phyloP scores from a whole-genome alignment of 768 basidiomycete genomes.

The Suillus sp. region DNA sequence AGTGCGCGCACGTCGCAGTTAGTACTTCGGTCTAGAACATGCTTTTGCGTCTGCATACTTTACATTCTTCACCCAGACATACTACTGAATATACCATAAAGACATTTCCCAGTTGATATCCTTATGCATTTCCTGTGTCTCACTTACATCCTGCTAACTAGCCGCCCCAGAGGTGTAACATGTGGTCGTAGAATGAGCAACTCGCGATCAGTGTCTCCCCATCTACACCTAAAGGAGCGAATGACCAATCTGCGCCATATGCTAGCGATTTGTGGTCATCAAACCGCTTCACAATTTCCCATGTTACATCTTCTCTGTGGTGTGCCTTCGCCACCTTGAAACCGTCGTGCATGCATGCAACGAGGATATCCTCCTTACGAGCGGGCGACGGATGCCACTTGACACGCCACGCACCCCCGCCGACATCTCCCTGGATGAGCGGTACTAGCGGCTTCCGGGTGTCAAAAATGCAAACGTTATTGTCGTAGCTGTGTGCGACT shows the following conservation, averaged over 20 bases:
- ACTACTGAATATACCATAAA: background rate
- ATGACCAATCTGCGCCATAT: conserved; percentile 93
- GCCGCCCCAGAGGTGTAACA: conserved; percentile 76
- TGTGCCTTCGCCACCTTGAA: conserved; percentile 70
- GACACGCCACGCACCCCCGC: conserved; percentile 94
- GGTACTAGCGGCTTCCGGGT: conserved; percentile 63
- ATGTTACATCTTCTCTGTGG: conserved; percentile 21
- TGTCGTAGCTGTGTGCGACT: conserved; percentile 69
- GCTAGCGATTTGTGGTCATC: conserved; percentile 82
- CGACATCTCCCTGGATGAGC: conserved; percentile 63
- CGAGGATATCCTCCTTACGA: conserved; percentile 75
- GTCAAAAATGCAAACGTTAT: conserved; percentile 81
- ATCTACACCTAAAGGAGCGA: conserved; percentile 32
- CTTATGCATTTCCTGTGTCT: background rate
- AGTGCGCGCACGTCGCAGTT: background rate
- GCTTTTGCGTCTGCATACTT: background rate
- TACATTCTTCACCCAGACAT: background rate
- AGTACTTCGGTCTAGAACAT: background rate
- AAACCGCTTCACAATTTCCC: conserved; percentile 57
- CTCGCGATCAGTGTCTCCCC: conserved; percentile 67
- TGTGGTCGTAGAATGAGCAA: conserved; percentile 96
- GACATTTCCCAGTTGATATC: background rate
- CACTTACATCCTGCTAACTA: conserved; percentile 33
- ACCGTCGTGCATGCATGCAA: conserved; percentile 98
- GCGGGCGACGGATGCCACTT: conserved; percentile 86